Conservation (phyloP, 768 basidiomycete species). For the Hygrocybe punicea region DNA sequence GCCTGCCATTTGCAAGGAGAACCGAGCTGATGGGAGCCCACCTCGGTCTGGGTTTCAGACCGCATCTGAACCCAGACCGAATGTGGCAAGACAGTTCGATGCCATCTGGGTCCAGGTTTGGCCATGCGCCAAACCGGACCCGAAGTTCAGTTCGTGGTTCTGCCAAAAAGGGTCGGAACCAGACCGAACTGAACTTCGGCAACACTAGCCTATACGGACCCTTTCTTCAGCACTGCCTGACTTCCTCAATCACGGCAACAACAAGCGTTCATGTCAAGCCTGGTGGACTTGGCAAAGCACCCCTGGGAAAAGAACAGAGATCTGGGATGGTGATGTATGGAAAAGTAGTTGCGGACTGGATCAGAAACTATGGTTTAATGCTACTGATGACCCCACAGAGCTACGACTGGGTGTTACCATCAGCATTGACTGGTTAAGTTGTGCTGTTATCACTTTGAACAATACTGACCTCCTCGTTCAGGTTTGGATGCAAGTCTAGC, state of each 20-base stretch:
- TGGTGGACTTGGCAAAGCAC: constrained; percentile 5
- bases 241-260: constrained; percentile 10
- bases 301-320: constrained; percentile 1
- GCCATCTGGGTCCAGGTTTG: too few species aligned
- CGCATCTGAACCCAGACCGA: too few species aligned
- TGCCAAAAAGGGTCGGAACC: too few species aligned
- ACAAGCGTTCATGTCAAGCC: constrained; percentile 8
- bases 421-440: constrained; percentile 18
- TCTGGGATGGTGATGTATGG: constrained; percentile 18
- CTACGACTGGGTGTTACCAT: constrained; percentile 18
- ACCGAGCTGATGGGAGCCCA: too few species aligned
- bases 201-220: too few species aligned
- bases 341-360: constrained; percentile 11
- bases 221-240: constrained; percentile 9
- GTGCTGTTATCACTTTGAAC: not conserved
- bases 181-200: too few species aligned
- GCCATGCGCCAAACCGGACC: too few species aligned
- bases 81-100: too few species aligned
- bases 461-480: not conserved
- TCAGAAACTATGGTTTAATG: constrained; percentile 13
- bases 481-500: constrained; percentile 16
- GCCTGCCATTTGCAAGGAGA: too few species aligned
- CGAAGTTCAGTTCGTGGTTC: too few species aligned
- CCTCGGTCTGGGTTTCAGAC: too few species aligned
- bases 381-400: constrained; percentile 2